Evolutionary conservation across 495 filamentous ascomycete species (phyloP), one percentile per base, ranked within the genome.

Genomic region (Penicillium alfredii): DNA sequence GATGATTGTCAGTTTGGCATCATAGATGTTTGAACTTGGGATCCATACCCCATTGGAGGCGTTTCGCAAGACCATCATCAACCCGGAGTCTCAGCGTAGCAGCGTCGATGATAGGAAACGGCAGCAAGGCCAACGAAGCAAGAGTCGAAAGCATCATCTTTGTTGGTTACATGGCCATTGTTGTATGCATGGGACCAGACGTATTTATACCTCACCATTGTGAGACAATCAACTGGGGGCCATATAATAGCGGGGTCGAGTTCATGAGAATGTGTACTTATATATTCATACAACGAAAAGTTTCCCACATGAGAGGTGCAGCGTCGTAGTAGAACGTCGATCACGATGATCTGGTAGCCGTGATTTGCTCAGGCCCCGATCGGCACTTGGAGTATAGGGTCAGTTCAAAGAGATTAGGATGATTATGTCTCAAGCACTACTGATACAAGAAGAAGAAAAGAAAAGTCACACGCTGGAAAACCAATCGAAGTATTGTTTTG

Each of bases 1-100:
- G 1, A 24, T 4, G n/a, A 21, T 12, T 25, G 30, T 40, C 28
- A 30, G n/a, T 30, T 26, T 15, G n/a, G 3, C 13, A 20, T 35
- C 13, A 14, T 9, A 4, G 20, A 10, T 7, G n/a, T 13, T 6
- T 1, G 21, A 11, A 2, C 8, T 38, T 23, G 20, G 22, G 2
- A 9, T 4, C 38, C 35, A 11, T 45, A 63, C 57, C 57, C 60
- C 60, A 61, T 64, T 6, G 51, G 60, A 21, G 55, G 60, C 15
- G 58, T 64, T 23, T 33, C 3, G 58, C 55, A 3, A 57, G 14
- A 1, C 55, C 51, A 53, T 61, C 44, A 2, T 57, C 23, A n/a
- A 55, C 24, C 22, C 55, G 55, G 1, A 48, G 21, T 0, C 23
- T 29, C 29, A 45, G 16, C 6, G 28, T 24, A 16, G 28, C 36